A percentile compares a stretch with the other conserved stretches of the same genome.
phyloP scores from a whole-genome alignment of 768 basidiomycete genomes.

The Hebeloma cylindrosporum region DNA sequence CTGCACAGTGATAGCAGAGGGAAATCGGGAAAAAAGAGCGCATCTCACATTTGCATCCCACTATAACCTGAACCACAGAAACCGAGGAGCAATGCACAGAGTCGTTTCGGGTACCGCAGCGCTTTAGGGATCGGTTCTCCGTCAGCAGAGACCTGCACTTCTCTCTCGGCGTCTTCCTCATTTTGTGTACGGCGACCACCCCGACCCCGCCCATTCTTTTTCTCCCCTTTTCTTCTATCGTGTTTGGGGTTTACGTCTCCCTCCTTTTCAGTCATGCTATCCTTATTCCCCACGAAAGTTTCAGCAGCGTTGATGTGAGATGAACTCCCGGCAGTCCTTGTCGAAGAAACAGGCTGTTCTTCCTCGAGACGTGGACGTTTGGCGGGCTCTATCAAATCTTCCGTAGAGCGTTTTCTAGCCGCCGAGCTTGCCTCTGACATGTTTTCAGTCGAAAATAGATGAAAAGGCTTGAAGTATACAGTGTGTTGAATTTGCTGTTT shows the following conservation, averaged over 20 bases:
- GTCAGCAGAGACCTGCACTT: not conserved
- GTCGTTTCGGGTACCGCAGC: slow-evolving; percentile 75
- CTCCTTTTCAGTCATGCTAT: slow-evolving; percentile 3
- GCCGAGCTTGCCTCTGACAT: not conserved
- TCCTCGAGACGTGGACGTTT: slow-evolving; percentile 11
- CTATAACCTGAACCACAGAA: slow-evolving; percentile 91
- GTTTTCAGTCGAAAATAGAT: too few relatives aligned
- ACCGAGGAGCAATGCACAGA: slow-evolving; percentile 81
- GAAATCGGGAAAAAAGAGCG: slow-evolving; percentile 29
- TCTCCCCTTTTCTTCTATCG: slow-evolving; percentile 25
- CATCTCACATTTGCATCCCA: slow-evolving; percentile 97
- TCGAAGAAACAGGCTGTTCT: not conserved
- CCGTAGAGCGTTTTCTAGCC: slow-evolving; percentile 4
- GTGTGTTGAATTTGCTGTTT: too few relatives aligned
- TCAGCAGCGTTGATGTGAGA: not conserved
- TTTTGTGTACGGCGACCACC: slow-evolving; percentile 46
- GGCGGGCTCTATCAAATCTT: not conserved
- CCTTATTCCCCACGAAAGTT: too few relatives aligned
- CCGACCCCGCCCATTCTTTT: slow-evolving; percentile 41
- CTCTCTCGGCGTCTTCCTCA: slow-evolving; percentile 23
- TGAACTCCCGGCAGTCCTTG: too few relatives aligned
- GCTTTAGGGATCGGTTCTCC: slow-evolving; percentile 40
- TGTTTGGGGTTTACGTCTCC: slow-evolving; percentile 5
- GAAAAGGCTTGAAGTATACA: too few relatives aligned
- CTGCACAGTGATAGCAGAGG: slow-evolving; percentile 34